These are phyloP conservation scores for Nannochloris sp. DNA, from an alignment of 139 green algal genomes.

Conservation along the genomic window DNA sequence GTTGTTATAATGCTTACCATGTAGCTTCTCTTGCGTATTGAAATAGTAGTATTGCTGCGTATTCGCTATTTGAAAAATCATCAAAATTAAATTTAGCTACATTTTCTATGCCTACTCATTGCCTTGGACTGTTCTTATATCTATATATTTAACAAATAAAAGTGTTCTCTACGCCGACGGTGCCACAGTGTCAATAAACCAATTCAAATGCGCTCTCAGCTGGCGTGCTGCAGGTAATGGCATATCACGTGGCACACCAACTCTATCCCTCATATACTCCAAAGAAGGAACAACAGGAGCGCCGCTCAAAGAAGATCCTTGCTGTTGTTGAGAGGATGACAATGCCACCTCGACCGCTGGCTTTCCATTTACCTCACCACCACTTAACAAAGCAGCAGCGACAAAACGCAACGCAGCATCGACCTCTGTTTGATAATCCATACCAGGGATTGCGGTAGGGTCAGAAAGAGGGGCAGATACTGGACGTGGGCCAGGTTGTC, in stretches of 20 bases:
- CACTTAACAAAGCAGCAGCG: constrained; percentile 67
- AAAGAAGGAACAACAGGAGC: constrained; percentile 16
- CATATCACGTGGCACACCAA: constrained; percentile 84
- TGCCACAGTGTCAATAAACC: constrained; percentile 44
- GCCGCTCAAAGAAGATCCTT: constrained; percentile 15
- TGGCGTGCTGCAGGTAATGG: constrained; percentile 71
- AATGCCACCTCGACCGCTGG: not conserved
- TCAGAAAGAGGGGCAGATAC: constrained; percentile 73
- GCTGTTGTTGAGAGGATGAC: not conserved
- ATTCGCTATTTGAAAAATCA: not conserved
- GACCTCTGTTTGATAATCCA: constrained; percentile 27
- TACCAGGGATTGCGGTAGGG: constrained; percentile 52
- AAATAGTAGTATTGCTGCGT: no score
- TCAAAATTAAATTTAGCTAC: not conserved
- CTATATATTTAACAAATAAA: no score
- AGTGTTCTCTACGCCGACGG: not conserved
- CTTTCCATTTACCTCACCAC: constrained; percentile 43
- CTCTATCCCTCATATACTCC: constrained; percentile 72
- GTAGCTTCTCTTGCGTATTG: no score
- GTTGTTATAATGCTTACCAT: no score
- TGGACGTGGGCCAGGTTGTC: constrained; percentile 48
- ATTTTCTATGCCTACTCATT: no score
- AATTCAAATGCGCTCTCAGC: constrained; percentile 84
- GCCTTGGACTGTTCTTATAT: no score
- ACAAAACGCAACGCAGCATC: constrained; percentile 72